These are phyloP conservation scores for Melocanna baccifera DNA, from an alignment of 176 grass and related monocot genomes.

Conservation along the genomic window DNA sequence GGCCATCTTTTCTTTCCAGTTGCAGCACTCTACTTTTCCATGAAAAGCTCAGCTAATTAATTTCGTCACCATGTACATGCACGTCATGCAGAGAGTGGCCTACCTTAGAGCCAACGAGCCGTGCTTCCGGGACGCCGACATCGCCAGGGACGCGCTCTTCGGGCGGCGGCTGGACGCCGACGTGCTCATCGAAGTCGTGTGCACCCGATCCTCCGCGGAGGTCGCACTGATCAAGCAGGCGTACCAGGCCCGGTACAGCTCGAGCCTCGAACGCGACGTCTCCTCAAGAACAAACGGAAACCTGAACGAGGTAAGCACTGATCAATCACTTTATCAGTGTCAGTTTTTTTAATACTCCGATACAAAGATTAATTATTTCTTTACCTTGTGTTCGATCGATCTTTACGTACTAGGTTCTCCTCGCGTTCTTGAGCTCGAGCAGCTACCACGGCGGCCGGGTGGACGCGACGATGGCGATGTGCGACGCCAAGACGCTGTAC, in stretches of 20 bases:
- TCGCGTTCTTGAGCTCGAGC: conserved; percentile 36
- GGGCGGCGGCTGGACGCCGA: not conserved
- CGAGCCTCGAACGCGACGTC: conserved; percentile 22
- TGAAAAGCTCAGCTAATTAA: not conserved
- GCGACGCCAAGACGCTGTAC: conserved; percentile 44
- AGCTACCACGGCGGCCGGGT: conserved; percentile 16
- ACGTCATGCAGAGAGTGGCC: conserved; percentile 16
- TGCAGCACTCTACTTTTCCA: not conserved
- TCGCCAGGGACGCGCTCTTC: conserved; percentile 30
- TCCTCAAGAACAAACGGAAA: conserved; percentile 1
- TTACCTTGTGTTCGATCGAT: not conserved
- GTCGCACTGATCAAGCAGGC: not conserved
- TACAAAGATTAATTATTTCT: not conserved
- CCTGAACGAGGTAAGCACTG: conserved; percentile 21
- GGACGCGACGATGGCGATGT: conserved; percentile 43
- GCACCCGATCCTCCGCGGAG: conserved; percentile 22
- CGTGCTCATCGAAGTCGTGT: conserved; percentile 25
- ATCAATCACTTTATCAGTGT: not conserved
- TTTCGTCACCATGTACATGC: no score
- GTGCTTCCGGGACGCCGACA: conserved; percentile 24
- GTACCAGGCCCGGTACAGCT: conserved; percentile 14
- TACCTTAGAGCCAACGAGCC: conserved; percentile 24
- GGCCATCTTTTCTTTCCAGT: not conserved
- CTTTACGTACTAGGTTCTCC: conserved; percentile 12
- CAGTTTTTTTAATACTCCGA: not conserved